Evolutionary conservation across 441 rosid genomes (phyloP).

Genomic region (Raphanus hybrid): DNA sequence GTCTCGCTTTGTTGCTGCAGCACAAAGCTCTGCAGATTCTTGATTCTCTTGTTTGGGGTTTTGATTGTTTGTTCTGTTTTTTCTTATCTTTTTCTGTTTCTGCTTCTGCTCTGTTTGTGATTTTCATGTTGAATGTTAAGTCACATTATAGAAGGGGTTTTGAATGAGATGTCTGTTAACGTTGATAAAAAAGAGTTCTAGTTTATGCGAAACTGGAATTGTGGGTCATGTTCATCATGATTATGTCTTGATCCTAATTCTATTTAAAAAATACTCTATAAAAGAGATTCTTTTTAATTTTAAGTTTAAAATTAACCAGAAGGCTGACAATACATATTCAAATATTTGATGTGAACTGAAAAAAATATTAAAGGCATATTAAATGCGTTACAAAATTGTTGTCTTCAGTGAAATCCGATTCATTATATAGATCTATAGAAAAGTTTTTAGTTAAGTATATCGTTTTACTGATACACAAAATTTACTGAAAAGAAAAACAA

Average conservation of each 20-base stretch:
- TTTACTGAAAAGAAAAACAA: background rate
- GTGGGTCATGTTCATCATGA: conserved; percentile 8
- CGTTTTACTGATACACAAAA: background rate
- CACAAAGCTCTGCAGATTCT: conserved; percentile 62
- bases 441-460: background rate
- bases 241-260: background rate
- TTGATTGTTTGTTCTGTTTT: conserved; percentile 26
- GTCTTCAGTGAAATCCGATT: background rate
- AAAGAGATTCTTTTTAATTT: background rate
- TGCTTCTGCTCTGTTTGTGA: conserved; percentile 18
- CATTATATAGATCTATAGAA: background rate
- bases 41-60: conserved; percentile 37
- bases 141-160: conserved; percentile 30
- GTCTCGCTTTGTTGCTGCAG: conserved; percentile 63
- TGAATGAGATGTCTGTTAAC: conserved; percentile 20
- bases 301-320: background rate
- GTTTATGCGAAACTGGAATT: background rate
- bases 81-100: conserved; percentile 2
- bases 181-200: conserved; percentile 4
- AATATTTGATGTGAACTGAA: background rate
- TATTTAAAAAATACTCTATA: background rate
- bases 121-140: conserved; percentile 37
- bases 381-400: background rate
- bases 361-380: background rate
- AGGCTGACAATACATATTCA: background rate